Conservation (phyloP, 495 filamentous ascomycete genomes). For the Mytilinidion resinicola region DNA sequence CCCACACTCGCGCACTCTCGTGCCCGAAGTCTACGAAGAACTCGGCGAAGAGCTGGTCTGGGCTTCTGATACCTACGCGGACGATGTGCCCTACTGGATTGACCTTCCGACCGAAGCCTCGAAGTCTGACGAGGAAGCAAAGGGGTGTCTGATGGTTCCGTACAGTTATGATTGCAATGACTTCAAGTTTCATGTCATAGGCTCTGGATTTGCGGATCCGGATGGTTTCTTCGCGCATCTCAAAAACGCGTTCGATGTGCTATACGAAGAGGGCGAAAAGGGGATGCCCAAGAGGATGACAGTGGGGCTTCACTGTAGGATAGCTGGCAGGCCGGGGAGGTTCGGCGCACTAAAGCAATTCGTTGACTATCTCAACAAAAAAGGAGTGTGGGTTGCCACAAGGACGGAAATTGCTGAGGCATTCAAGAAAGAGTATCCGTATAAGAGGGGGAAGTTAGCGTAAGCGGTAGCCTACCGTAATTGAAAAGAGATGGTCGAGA, state of each 20-base stretch:
- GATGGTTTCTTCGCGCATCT: constrained; percentile 34
- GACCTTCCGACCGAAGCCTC: constrained; percentile 37
- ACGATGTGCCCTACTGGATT: constrained; percentile 42
- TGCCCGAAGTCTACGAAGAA: constrained; percentile 38
- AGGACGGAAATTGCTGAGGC: constrained; percentile 41
- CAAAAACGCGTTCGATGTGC: constrained; percentile 39
- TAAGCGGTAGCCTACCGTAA: not conserved
- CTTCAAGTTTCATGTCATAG: constrained; percentile 38
- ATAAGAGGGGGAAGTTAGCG: constrained; percentile 28
- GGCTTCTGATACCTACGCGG: constrained; percentile 37
- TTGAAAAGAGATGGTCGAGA: not conserved
- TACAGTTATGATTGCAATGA: constrained; percentile 42
- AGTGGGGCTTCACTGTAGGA: constrained; percentile 40
- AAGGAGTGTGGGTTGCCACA: constrained; percentile 45
- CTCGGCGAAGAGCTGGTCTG: constrained; percentile 33
- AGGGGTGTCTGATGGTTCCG: constrained; percentile 41
- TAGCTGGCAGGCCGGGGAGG: constrained; percentile 40
- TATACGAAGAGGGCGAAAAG: constrained; percentile 39
- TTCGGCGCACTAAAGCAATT: constrained; percentile 41
- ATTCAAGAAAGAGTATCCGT: constrained; percentile 40
- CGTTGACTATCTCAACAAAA: constrained; percentile 41
- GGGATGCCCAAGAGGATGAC: constrained; percentile 45
- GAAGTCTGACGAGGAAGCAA: constrained; percentile 11
- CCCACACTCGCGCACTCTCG: constrained; percentile 31
- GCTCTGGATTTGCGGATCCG: constrained; percentile 34